A percentile compares a stretch with the other conserved stretches of the same genome.
Conservation (phyloP, 2,329 filamentous ascomycete species). For the Colletotrichum tropicale region DNA sequence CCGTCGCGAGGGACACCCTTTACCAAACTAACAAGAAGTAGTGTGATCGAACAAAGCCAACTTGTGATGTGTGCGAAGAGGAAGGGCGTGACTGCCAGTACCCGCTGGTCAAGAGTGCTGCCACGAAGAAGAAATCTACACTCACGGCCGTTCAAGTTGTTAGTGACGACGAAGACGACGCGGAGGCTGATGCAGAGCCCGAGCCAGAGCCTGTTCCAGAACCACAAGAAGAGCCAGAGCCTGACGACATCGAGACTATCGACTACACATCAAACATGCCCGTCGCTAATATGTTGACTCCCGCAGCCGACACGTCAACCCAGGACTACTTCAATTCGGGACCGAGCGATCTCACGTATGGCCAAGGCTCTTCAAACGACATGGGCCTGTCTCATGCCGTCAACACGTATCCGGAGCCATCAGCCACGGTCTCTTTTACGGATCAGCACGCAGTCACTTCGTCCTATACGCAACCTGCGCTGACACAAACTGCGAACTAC, state of each 20-base stretch:
- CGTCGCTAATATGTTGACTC: conserved; percentile 29
- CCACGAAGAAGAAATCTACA: neutral
- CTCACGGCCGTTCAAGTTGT: conserved; percentile 22
- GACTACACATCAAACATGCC: conserved; percentile 26
- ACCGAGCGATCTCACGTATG: conserved; percentile 25
- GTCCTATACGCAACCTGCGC: neutral
- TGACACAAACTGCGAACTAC: neutral
- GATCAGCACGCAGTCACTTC: neutral
- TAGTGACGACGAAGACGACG: conserved; percentile 21
- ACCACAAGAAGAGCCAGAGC: neutral
- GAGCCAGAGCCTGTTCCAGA: neutral
- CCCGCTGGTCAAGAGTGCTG: conserved; percentile 30
- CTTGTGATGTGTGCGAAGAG: conserved; percentile 40
- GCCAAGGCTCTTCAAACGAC: conserved; percentile 21
- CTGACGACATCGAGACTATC: conserved; percentile 21
- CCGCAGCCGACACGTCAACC: conserved; percentile 23
- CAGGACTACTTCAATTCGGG: conserved; percentile 33
- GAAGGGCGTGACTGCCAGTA: conserved; percentile 41
- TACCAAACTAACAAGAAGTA: conserved; percentile 26
- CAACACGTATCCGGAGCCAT: neutral
- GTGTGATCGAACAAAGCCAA: conserved; percentile 46
- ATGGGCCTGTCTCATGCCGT: neutral
- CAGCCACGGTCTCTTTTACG: neutral
- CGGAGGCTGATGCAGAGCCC: conserved; percentile 19
- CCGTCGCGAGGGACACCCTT: too few relatives aligned